Evolutionary conservation across 352 stramenopile species (phyloP).

Genomic region (Pythium dissotocum): DNA sequence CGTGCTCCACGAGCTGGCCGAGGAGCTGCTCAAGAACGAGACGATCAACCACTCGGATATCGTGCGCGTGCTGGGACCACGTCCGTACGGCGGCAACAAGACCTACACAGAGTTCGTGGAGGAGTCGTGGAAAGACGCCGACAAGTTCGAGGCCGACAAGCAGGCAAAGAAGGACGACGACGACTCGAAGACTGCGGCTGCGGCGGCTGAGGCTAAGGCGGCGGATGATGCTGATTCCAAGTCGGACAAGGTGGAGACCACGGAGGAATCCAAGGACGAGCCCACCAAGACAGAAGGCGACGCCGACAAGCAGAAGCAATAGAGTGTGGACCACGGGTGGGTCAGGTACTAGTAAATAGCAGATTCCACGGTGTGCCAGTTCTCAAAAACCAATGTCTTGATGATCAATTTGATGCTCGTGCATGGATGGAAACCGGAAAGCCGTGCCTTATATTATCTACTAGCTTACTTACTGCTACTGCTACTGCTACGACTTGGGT

Average conservation of each 20-base stretch:
- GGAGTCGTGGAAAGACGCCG: conserved; percentile 84
- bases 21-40: conserved; percentile 97
- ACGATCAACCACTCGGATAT: conserved; percentile 99
- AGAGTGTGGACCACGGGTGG: conserved; percentile 13
- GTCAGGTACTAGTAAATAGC: conserved; percentile 10
- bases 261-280: conserved; percentile 18
- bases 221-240: background rate
- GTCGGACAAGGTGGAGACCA: conserved; percentile 4
- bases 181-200: conserved; percentile 24
- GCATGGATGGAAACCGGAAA: background rate
- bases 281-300: conserved; percentile 12
- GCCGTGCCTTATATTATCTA: background rate
- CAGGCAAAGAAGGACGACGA: conserved; percentile 33
- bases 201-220: background rate
- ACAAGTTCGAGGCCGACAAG: conserved; percentile 82
- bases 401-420: too few relatives aligned
- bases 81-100: conserved; percentile 93
- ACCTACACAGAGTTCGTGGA: conserved; percentile 97
- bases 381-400: background rate
- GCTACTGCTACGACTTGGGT: conserved; percentile 9
- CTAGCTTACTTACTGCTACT: conserved; percentile 10
- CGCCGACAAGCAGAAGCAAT: conserved; percentile 20
- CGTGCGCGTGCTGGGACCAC: conserved; percentile 92
- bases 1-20: conserved; percentile 92
- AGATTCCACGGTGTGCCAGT: background rate